Conservation (phyloP, 2,329 filamentous ascomycete genomes). For the Phaeophleospora eucalypticola region DNA sequence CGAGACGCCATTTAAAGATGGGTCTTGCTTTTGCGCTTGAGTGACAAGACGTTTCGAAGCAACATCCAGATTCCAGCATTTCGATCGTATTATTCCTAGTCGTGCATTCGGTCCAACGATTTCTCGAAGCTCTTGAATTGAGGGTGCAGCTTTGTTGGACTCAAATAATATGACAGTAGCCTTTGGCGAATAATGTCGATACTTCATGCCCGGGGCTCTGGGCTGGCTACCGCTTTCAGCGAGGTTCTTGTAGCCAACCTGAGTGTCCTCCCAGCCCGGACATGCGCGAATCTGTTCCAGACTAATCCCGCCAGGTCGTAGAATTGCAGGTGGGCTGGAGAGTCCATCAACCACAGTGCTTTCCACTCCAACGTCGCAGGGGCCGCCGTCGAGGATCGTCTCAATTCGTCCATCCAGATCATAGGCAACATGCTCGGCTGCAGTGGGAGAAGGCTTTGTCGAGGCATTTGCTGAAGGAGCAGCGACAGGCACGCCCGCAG, state of each 20-base stretch:
- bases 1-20: conserved; percentile 14
- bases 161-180: conserved; percentile 73
- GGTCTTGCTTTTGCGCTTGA: not conserved
- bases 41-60: not conserved
- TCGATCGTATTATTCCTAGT: conserved; percentile 41
- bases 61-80: conserved; percentile 29
- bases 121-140: conserved; percentile 28
- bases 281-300: conserved; percentile 72
- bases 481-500: conserved; percentile 73
- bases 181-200: conserved; percentile 92
- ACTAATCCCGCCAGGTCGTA: conserved; percentile 82
- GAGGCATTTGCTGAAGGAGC: conserved; percentile 93
- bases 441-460: conserved; percentile 86
- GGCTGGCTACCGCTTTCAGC: conserved; percentile 63
- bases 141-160: conserved; percentile 38
- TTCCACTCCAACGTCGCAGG: conserved; percentile 85
- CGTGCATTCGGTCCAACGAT: conserved; percentile 23
- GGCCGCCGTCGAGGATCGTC: conserved; percentile 82
- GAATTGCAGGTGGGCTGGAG: conserved; percentile 71
- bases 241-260: conserved; percentile 73
- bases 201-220: conserved; percentile 95
- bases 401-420: conserved; percentile 80
- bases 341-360: conserved; percentile 95
- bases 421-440: conserved; percentile 80
- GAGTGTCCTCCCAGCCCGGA: conserved; percentile 75